phyloP scores from a whole-genome alignment of 805 yeast species.

The Ascoidea rubescens region DNA sequence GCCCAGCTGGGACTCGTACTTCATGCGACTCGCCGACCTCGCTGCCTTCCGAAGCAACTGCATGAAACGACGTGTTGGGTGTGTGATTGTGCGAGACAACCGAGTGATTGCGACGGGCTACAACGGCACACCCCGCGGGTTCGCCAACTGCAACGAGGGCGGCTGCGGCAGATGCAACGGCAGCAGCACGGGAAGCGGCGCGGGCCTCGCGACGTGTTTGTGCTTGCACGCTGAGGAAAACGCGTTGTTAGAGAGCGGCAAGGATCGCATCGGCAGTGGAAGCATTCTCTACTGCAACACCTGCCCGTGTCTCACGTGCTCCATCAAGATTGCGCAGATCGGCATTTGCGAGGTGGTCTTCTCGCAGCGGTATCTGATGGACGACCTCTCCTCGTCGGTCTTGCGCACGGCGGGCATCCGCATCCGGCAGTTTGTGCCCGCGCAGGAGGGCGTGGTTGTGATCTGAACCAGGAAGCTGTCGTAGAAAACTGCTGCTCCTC shows the following conservation, averaged over 20 bases:
- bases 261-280: conserved; percentile 58
- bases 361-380: conserved; percentile 89
- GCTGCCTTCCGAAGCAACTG: conserved; percentile 92
- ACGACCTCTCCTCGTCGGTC: conserved; percentile 55
- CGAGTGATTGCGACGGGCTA: conserved; percentile 93
- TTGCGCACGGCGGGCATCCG: conserved; percentile 60
- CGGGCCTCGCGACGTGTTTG: conserved; percentile 65
- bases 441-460: conserved; percentile 18
- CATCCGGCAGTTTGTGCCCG: conserved; percentile 38
- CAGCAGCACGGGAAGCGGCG: conserved; percentile 40
- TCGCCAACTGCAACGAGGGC: conserved; percentile 85
- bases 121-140: conserved; percentile 90
- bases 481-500: no score
- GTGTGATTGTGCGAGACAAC: conserved; percentile 77
- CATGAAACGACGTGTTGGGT: conserved; percentile 95
- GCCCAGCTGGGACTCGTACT: conserved; percentile 94
- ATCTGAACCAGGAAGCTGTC: neutral
- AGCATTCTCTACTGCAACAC: conserved; percentile 85
- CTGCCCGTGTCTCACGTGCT: conserved; percentile 93
- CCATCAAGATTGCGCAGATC: conserved; percentile 86
- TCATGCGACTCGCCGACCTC: conserved; percentile 84
- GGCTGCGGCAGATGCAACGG: conserved; percentile 87
- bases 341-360: conserved; percentile 90
- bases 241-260: conserved; percentile 86
- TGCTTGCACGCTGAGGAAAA: conserved; percentile 97